Evolutionary conservation across 768 basidiomycete species (phyloP).

Genomic region (Suillus hirtellus): DNA sequence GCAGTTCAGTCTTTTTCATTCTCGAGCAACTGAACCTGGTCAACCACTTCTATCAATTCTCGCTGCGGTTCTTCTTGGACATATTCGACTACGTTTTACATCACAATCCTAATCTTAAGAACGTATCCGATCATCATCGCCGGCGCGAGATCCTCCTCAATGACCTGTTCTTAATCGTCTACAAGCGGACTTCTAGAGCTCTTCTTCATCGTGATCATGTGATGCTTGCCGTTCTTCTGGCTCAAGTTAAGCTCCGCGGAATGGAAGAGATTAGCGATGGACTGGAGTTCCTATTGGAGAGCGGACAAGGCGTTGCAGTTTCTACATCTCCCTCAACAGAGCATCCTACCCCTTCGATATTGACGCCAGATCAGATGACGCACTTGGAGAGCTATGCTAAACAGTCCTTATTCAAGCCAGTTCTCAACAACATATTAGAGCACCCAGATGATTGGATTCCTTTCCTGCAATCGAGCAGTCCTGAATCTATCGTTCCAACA

Average conservation of each 20-base stretch:
- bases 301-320: constrained; percentile 61
- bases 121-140: constrained; percentile 66
- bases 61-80: constrained; percentile 95
- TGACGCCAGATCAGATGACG: constrained; percentile 66
- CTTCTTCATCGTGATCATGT: constrained; percentile 88
- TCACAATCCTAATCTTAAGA: constrained; percentile 87
- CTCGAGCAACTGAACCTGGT: constrained; percentile 91
- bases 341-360: constrained; percentile 42
- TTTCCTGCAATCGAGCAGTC: constrained; percentile 66
- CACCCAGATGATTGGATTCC: constrained; percentile 67
- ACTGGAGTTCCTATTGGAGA: constrained; percentile 89
- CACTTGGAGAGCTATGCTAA: constrained; percentile 73
- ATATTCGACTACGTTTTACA: constrained; percentile 95
- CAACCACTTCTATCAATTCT: constrained; percentile 99
- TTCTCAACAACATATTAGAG: constrained; percentile 60
- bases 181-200: constrained; percentile 86
- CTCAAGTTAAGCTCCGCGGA: constrained; percentile 84
- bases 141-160: constrained; percentile 81
- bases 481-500: constrained; percentile 70
- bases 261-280: constrained; percentile 81
- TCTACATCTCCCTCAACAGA: constrained; percentile 36
- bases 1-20: constrained; percentile 96
- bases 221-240: constrained; percentile 86
- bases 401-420: constrained; percentile 75
- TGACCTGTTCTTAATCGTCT: constrained; percentile 88